Evolutionary conservation across 208 protist species (phyloP), one percentile per base, ranked within the genome.

Genomic region (Wallacemonas sp.): DNA sequence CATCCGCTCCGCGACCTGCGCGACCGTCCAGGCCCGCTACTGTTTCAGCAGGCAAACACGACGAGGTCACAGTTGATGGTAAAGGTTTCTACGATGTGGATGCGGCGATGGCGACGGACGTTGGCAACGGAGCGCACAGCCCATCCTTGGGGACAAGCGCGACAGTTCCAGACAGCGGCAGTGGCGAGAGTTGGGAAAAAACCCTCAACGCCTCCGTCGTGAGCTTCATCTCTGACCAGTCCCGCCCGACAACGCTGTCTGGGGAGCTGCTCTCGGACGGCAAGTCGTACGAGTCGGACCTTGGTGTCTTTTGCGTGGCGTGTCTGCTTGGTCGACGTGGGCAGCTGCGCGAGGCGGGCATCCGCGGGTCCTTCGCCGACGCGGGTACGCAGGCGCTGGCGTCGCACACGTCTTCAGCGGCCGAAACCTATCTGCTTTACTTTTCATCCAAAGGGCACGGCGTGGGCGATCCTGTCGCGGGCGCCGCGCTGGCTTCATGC

Each of bases 251-350:
- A 1, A 41, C 68, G 9, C 76, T 93, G 33, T 39, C 62, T n/a
- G 80, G 75, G 0, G 85, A 86, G 6, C 54, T 67, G 19, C 63
- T 74, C 8, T 56, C 71, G 23, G 82, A 87, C 33, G 74, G 65
- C 9, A 84, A 72, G 58, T 34, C 36, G 38, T 78, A 75, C 58
- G 79, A 80, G 48, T 68, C 76, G 8, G 80, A 83, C 32, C 80
- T 97, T 30, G 92, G 92, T 39, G 61, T 78, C 2, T 94, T 90
- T 61, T 85, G 78, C 44, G 77, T 71, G 21, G 74, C 71, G 1
- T 96, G 92, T 68, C 70, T 97, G 19, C 84, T 94, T 65, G 77
- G 75, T 27, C 71, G 70, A 34, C 72, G 76, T 30, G 89, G 82
- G 1, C 76, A 81, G 68, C 78, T 90, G 39, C 83, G 92, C 26